Evolutionary conservation across 257 asterid genomes (phyloP).

Genomic region (Solanum rostratum): DNA sequence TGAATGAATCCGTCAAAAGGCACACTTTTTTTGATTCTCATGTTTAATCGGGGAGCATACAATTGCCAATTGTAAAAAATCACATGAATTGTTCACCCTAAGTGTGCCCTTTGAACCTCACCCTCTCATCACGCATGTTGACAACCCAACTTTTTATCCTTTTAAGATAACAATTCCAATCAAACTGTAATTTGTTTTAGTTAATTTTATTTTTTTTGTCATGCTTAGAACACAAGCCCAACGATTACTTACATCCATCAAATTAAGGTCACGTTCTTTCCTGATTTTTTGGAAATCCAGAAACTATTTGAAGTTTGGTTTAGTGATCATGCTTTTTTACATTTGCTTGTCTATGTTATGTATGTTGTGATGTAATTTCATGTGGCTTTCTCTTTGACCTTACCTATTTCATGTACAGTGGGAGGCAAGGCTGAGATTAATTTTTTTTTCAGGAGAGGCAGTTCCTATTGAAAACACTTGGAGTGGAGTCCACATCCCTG

Average conservation of each 20-base stretch:
- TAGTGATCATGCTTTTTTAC: neutral
- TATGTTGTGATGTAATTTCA: neutral
- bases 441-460: slow-evolving; percentile 78
- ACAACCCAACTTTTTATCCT: neutral
- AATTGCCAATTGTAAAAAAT: neutral
- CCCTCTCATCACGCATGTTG: neutral
- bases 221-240: neutral
- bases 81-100: neutral
- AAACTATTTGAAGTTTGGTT: neutral
- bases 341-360: neutral
- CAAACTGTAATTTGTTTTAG: neutral
- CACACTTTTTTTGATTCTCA: neutral
- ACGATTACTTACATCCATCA: neutral
- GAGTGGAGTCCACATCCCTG: slow-evolving; percentile 58
- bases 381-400: neutral
- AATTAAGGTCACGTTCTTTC: neutral
- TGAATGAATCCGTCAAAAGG: neutral
- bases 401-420: neutral
- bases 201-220: neutral
- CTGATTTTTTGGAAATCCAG: neutral
- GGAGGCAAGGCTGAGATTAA: neutral
- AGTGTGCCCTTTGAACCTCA: neutral
- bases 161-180: neutral
- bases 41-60: neutral
- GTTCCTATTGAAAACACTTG: slow-evolving; percentile 82